Evolutionary conservation across 441 rosid species (phyloP).

Genomic region (Pelargonium australe): DNA sequence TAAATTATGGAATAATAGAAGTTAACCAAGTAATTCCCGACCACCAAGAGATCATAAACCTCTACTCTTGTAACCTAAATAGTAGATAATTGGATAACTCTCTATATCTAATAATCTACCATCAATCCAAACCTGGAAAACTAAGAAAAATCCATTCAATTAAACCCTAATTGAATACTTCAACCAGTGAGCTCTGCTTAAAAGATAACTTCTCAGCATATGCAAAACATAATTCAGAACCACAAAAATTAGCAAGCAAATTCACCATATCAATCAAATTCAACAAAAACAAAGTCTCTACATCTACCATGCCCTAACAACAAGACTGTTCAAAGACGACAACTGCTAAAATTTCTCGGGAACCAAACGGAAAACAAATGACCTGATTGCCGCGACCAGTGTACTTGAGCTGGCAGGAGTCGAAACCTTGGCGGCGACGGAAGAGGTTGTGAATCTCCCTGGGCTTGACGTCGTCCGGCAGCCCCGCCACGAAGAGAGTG

Average conservation of each 20-base stretch:
- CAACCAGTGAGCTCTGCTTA: no score
- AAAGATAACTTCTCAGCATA: no score
- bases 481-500: not conserved
- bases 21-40: not conserved
- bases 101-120: not conserved
- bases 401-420: conserved; percentile 5
- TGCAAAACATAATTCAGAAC: no score
- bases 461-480: conserved; percentile 2
- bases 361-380: not conserved
- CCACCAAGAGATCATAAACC: not conserved
- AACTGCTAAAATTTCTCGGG: not conserved
- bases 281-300: no score
- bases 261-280: no score
- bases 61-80: not conserved
- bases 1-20: not conserved
- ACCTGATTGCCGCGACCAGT: conserved; percentile 1
- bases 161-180: not conserved
- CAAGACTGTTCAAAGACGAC: not conserved
- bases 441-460: not conserved
- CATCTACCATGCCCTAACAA: not conserved
- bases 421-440: not conserved
- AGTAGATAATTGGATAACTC: not conserved
- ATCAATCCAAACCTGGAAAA: not conserved
- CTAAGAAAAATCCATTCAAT: not conserved
- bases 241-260: no score